Base-by-base conservation (phyloP, 176 grass and related monocot species). In the Cenchrus americanus region DNA sequence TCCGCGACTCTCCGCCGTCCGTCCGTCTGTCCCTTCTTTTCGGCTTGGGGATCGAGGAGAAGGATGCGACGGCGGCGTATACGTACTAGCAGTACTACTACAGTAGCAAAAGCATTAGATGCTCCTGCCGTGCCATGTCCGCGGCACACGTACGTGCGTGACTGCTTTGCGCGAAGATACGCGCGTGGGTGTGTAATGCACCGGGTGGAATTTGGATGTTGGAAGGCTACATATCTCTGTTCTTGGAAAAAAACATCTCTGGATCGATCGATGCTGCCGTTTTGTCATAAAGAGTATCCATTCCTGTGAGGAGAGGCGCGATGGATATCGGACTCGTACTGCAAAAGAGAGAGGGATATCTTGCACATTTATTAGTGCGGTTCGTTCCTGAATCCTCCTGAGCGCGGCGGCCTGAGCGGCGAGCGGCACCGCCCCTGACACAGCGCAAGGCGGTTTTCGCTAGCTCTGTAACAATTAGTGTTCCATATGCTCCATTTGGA, bases 121-220 rank as follows among this genome's bases (percentile, higher is more conserved):
- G 51, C 47, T 65, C 1, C 10, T 11, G 46, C 60, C 9, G 9
- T 82, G 9, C 50, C 9, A 9, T 82, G 9, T 0, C 34, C 41
- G 2, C 53, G 17, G 22, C 54, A 71, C 66, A 72, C 76, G 76
- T 72, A 72, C 76, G 76, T 72, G 18, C 10, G 0, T 30, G 52
- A 2, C 21, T 43, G 65, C 46, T 72, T 63, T 62, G 21, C 8
- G 4, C 1, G 43, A 7, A 50, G 43, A 79, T 72, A 71, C 22
- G 22, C 22, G 22, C 57, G 52, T n/a, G 52, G 23, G 26, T 65
- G 26, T 65, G 41, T 41, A 62, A 15, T 63, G 61, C 61, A 63
- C 11, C 10, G 2, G n/a, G 0, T 37, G 34, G 34, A 37, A 37
- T 37, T 37, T 37, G 34, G 34, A 37, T n/a, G n/a, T 30, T 30